Evolutionary conservation across 352 stramenopile genomes (phyloP).

Genomic region (Globisporangium spinosum): DNA sequence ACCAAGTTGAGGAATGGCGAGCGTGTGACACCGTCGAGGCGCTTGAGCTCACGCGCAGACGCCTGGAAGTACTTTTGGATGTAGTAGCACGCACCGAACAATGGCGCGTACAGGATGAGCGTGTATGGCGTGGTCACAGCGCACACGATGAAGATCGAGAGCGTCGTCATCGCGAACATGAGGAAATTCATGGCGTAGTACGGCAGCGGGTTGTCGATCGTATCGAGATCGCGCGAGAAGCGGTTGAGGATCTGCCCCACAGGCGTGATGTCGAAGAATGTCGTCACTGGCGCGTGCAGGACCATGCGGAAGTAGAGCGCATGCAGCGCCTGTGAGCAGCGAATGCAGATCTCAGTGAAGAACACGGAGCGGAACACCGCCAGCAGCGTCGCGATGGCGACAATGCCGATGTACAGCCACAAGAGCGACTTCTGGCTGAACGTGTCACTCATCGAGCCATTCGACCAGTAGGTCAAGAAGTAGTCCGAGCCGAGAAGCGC

Average conservation of each 20-base stretch:
- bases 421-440: slow-evolving; percentile 30
- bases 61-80: slow-evolving; percentile 72
- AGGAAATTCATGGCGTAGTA: slow-evolving; percentile 47
- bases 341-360: slow-evolving; percentile 49
- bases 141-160: slow-evolving; percentile 39
- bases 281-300: slow-evolving; percentile 15
- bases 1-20: slow-evolving; percentile 90
- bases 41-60: slow-evolving; percentile 82
- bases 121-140: slow-evolving; percentile 44
- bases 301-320: slow-evolving; percentile 35
- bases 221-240: slow-evolving; percentile 43
- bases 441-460: slow-evolving; percentile 22
- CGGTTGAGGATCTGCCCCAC: slow-evolving; percentile 15
- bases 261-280: slow-evolving; percentile 18
- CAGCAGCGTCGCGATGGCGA: slow-evolving; percentile 28
- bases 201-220: slow-evolving; percentile 42
- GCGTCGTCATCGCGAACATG: slow-evolving; percentile 31
- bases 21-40: slow-evolving; percentile 83
- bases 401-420: slow-evolving; percentile 36
- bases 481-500: slow-evolving; percentile 45
- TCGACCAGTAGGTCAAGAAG: slow-evolving; percentile 48
- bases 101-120: slow-evolving; percentile 48
- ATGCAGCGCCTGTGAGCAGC: slow-evolving; percentile 37
- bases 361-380: slow-evolving; percentile 36
- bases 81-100: slow-evolving; percentile 33